A percentile compares a stretch with the other conserved stretches of the same genome.
Conservation (phyloP, 2,329 filamentous ascomycete species). For the Penicillium expansum region DNA sequence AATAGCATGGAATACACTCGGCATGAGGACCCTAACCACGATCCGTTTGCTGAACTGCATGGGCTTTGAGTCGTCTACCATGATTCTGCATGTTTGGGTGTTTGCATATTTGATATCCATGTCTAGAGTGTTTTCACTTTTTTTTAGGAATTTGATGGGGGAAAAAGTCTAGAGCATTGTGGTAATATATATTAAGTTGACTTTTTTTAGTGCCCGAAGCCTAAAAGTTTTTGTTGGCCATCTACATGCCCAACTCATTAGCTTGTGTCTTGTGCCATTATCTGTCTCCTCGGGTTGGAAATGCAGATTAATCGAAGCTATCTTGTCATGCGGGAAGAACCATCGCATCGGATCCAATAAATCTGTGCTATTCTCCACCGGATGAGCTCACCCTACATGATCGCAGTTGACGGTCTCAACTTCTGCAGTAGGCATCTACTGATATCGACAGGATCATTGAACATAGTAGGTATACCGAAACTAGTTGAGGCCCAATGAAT, state of each 20-base stretch:
- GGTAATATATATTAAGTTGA: background rate
- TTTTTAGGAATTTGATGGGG: background rate
- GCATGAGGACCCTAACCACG: constrained; percentile 49
- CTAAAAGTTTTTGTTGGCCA: background rate
- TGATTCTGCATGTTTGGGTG: background rate
- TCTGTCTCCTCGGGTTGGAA: background rate
- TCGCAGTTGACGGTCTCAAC: background rate
- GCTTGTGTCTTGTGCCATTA: background rate
- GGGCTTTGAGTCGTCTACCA: constrained; percentile 10
- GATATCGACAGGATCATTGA: too few species aligned
- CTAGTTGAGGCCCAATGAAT: background rate
- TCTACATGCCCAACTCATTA: background rate
- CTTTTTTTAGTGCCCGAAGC: background rate
- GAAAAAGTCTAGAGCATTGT: too few species aligned
- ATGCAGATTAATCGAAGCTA: background rate
- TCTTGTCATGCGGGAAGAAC: background rate
- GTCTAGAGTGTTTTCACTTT: background rate
- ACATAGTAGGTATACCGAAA: background rate
- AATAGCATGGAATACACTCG: constrained; percentile 59
- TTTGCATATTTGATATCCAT: too few species aligned
- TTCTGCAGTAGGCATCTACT: background rate
- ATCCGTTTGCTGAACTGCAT: constrained; percentile 53
- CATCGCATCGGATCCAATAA: background rate
- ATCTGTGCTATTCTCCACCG: background rate
- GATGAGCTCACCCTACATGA: background rate